Base-by-base conservation (phyloP, 2,329 filamentous ascomycete genomes). In the Fusarium poae region DNA sequence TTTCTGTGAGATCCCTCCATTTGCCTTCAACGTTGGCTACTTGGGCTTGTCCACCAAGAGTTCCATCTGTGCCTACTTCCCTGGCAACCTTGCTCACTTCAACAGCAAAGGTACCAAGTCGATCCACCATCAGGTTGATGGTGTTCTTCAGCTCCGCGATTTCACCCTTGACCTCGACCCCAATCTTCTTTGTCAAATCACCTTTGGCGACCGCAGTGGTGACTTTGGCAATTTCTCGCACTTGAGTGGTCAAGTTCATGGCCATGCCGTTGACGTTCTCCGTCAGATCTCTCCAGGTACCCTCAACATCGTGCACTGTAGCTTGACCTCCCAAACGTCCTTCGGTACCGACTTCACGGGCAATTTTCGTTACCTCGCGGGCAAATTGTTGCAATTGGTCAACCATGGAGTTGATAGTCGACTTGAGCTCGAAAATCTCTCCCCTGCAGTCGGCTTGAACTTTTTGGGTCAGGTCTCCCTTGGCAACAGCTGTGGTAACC, bases 381-480 rank as follows among this genome's bases (percentile, higher is more conserved):
- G 96, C 96, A 77, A 98, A 98, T 77, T 97, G 94, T 77, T 97
- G 93, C 60, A 99, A 85, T 79, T 97, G 96, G 79, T 97, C 96
- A 71, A 99, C 95, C 95, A 99, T 99, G 78, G 92, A 96, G 82
- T 99, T 99, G 84, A 98, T 99, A 46, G 96, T 98, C 63, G 94
- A 94, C 82, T 99, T 99, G 76, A 99, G 91, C 82, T 92, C 93
- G 77, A 90, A 92, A 75, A 94, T 98, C 85, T 95, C 96, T 80
- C 92, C 97, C 82, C 90, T 92, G 81, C 92, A 95, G 76, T 93
- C 93, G 65, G 94, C 94, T 79, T 97, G 93, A 39, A 99, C 95
- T 80, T 97, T 97, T 80, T 97, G 95, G 51, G 94, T 97, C 74
- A 99, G 85, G 79, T 99, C 96, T 81, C 95, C 95, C 80, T 89